phyloP scores from a whole-genome alignment of 768 basidiomycete genomes.

The Lyophyllum decastes region DNA sequence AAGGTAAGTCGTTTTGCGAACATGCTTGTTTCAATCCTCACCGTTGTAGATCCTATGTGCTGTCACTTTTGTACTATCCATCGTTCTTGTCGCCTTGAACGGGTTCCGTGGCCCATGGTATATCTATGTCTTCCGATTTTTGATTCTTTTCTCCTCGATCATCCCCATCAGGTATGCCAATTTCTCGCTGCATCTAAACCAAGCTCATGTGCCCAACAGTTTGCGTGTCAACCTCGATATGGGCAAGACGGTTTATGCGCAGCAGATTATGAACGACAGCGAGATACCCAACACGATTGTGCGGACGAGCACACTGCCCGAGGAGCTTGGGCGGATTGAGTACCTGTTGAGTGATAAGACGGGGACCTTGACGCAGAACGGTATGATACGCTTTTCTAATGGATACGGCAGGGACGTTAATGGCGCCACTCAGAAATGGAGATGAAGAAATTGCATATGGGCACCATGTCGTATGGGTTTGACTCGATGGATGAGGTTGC shows the following conservation, averaged over 20 bases:
- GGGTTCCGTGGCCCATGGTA: constrained; percentile 97
- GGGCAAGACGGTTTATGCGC: constrained; percentile 98
- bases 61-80: constrained; percentile 89
- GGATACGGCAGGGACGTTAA: not conserved
- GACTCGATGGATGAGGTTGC: constrained; percentile 99
- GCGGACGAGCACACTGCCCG: constrained; percentile 94
- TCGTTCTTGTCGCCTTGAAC: constrained; percentile 92
- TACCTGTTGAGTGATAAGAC: constrained; percentile 98
- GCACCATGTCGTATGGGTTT: constrained; percentile 94
- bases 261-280: constrained; percentile 89
- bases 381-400: constrained; percentile 40
- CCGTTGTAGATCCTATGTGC: constrained; percentile 82
- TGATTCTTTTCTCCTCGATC: constrained; percentile 98
- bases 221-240: constrained; percentile 99
- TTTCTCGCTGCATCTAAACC: not conserved
- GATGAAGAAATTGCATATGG: constrained; percentile 98
- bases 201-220: constrained; percentile 40
- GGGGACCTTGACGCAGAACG: constrained; percentile 96
- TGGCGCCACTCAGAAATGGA: constrained; percentile 80
- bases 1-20: constrained; percentile 66
- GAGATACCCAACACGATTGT: constrained; percentile 97
- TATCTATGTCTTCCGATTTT: constrained; percentile 93
- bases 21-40: not conserved
- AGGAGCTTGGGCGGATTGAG: constrained; percentile 93
- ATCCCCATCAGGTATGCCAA: constrained; percentile 93